Evolutionary conservation across 345 rosid species (phyloP).

Genomic region (Brassica nigra): DNA sequence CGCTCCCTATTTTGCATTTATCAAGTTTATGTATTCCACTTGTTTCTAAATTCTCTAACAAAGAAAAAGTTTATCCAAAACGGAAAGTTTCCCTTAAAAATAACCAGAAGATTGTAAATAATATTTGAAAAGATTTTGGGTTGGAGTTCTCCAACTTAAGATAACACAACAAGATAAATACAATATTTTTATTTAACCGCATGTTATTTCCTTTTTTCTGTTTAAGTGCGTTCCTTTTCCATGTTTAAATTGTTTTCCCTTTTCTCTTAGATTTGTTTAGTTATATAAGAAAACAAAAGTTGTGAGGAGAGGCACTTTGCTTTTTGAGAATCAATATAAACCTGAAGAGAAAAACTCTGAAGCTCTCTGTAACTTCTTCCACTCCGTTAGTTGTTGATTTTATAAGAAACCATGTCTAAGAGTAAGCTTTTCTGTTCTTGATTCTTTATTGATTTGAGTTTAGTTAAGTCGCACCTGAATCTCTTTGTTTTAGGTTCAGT

Average conservation of each 20-base stretch:
- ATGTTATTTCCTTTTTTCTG: background rate
- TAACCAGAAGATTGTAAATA: no score
- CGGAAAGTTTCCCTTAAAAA: no score
- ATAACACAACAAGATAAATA: background rate
- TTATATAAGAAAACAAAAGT: background rate
- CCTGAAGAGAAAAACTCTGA: no score
- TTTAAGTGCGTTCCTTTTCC: background rate
- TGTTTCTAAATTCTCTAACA: no score
- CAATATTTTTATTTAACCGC: no score
- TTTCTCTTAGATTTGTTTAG: background rate
- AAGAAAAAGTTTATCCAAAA: no score
- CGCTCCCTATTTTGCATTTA: no score
- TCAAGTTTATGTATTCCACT: no score
- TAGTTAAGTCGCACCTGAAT: background rate
- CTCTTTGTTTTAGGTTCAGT: background rate
- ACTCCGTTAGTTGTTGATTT: background rate
- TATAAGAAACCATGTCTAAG: background rate
- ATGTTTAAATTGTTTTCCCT: background rate
- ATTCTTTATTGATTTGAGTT: background rate
- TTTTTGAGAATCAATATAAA: no score
- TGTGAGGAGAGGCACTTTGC: background rate
- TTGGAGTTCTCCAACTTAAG: background rate
- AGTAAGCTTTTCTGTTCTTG: background rate
- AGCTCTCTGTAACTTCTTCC: background rate
- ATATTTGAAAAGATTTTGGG: background rate